These are phyloP conservation scores for Nakaseomyces uthaithaninus DNA, from an alignment of 1,139 yeast genomes.

Conservation along the genomic window DNA sequence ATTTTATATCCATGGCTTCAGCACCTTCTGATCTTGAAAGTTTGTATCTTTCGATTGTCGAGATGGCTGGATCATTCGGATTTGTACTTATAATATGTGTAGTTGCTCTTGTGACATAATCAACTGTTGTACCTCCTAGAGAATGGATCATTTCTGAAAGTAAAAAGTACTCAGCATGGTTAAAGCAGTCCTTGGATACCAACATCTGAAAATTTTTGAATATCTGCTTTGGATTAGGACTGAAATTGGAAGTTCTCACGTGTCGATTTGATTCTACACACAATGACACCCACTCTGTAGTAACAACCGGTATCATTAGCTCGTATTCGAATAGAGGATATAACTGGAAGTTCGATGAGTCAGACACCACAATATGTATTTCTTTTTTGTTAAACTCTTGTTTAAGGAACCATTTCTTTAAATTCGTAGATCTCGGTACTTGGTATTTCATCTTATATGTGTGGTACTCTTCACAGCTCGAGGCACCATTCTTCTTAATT, in stretches of 20 bases:
- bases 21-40: neutral
- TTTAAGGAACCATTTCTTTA: conserved; percentile 14
- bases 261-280: conserved; percentile 40
- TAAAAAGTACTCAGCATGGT: conserved; percentile 57
- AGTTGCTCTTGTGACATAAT: conserved; percentile 57
- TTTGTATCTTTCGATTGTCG: conserved; percentile 30
- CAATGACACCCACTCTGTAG: conserved; percentile 54
- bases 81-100: conserved; percentile 68
- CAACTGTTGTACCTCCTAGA: conserved; percentile 67
- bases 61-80: conserved; percentile 41
- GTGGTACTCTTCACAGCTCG: conserved; percentile 1
- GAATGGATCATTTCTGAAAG: conserved; percentile 51
- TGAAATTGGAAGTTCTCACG: conserved; percentile 41
- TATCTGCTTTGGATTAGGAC: conserved; percentile 64
- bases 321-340: conserved; percentile 42
- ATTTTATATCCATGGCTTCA: conserved; percentile 35
- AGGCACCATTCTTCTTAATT: neutral
- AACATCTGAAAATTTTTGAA: conserved; percentile 56
- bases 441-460: conserved; percentile 4
- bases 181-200: conserved; percentile 48
- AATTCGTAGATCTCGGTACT: neutral
- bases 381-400: conserved; percentile 13
- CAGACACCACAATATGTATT: conserved; percentile 49
- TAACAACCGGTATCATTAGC: conserved; percentile 61
- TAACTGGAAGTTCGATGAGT: conserved; percentile 46